Percentiles rank a stretch among this genome's conserved stretches.
phyloP scores from a whole-genome alignment of 768 basidiomycete species.

The Mycena pura region DNA sequence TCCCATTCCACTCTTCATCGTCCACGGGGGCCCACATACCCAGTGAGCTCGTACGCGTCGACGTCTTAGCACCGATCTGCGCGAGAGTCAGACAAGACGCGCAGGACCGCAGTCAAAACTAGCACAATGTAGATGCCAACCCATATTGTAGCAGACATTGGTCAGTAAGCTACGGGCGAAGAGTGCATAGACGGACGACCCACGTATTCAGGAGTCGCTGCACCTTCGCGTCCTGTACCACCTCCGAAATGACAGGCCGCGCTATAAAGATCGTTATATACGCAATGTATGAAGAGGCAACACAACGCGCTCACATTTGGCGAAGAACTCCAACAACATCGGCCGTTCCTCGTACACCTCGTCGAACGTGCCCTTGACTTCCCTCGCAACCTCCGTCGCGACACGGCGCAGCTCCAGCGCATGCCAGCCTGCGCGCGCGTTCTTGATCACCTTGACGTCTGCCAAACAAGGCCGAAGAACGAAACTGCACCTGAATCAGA shows the following conservation, averaged over 20 bases:
- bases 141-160: constrained; percentile 62
- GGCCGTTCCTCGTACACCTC: constrained; percentile 95
- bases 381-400: constrained; percentile 61
- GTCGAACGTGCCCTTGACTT: constrained; percentile 93
- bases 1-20: constrained; percentile 97
- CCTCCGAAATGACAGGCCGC: constrained; percentile 86
- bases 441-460: constrained; percentile 97
- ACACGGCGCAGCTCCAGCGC: constrained; percentile 82
- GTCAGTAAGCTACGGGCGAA: constrained; percentile 1
- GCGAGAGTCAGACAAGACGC: background rate
- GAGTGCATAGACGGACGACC: constrained; percentile 43
- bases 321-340: constrained; percentile 93
- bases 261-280: constrained; percentile 50
- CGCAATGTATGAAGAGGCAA: background rate
- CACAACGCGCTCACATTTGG: constrained; percentile 69
- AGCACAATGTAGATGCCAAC: constrained; percentile 79
- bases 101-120: too few relatives aligned
- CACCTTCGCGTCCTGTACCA: constrained; percentile 92
- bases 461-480: constrained; percentile 85
- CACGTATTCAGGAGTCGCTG: constrained; percentile 91
- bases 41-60: constrained; percentile 82
- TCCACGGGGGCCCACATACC: constrained; percentile 96
- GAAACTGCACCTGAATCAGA: constrained; percentile 62
- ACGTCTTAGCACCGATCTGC: constrained; percentile 88
- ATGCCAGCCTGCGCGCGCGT: constrained; percentile 78